Percentiles rank a stretch among this genome's conserved stretches.
Conservation (phyloP, 208 protist genomes). For the Crithidia thermophila region DNA sequence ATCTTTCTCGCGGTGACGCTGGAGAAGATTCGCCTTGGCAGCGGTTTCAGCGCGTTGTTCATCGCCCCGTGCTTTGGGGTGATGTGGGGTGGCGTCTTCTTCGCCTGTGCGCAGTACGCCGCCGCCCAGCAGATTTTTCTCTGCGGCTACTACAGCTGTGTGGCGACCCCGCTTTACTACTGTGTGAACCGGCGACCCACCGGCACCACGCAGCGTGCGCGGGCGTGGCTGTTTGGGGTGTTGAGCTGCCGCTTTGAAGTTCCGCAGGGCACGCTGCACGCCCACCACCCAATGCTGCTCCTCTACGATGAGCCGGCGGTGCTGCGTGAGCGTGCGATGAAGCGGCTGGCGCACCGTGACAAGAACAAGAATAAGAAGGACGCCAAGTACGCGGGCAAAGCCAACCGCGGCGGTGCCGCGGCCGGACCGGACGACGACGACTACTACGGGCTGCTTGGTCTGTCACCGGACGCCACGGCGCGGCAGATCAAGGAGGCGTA, state of each 20-base stretch:
- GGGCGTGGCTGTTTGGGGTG: conserved; percentile 39
- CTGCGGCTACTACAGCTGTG: conserved; percentile 44
- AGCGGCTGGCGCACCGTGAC: conserved; percentile 37
- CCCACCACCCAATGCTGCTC: conserved; percentile 43
- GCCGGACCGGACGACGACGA: conserved; percentile 37
- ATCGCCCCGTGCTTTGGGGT: conserved; percentile 51
- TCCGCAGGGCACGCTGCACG: conserved; percentile 22
- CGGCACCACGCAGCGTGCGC: conserved; percentile 15
- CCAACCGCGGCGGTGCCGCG: conserved; percentile 4
- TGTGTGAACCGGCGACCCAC: conserved; percentile 35
- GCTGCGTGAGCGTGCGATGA: conserved; percentile 53
- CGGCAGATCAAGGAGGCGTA: conserved; percentile 90
- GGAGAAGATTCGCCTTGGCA: conserved; percentile 49
- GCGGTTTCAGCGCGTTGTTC: conserved; percentile 22
- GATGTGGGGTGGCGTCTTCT: conserved; percentile 63
- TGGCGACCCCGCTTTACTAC: conserved; percentile 50
- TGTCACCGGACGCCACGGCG: conserved; percentile 58
- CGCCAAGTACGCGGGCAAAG: conserved; percentile 33
- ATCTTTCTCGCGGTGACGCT: conserved; percentile 70
- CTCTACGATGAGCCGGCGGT: conserved; percentile 24
- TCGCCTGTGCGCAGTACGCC: conserved; percentile 61
- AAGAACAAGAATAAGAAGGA: conserved; percentile 23
- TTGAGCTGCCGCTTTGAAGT: conserved; percentile 52
- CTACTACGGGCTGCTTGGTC: conserved; percentile 82
- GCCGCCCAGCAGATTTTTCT: conserved; percentile 72